Evolutionary conservation across 2,329 filamentous ascomycete species (phyloP).

Genomic region (Neurospora sp.): DNA sequence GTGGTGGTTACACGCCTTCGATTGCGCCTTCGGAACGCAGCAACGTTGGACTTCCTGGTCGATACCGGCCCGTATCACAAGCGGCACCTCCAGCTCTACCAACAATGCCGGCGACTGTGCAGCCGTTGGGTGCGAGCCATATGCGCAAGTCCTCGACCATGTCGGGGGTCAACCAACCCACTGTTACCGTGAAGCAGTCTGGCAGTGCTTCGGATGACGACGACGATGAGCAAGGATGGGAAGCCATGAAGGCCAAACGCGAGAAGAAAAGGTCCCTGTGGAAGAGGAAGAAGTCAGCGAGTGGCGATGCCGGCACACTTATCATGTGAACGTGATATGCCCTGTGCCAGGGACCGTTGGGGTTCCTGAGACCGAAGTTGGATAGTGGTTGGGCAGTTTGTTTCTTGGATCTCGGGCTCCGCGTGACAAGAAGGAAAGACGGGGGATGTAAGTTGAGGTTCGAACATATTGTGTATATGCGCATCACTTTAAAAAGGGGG

Average conservation of each 20-base stretch:
- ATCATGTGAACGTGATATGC: conserved; percentile 25
- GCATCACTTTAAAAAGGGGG: background rate
- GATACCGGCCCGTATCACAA: conserved; percentile 83
- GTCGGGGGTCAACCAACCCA: conserved; percentile 30
- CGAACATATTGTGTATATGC: background rate
- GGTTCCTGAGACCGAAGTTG: background rate
- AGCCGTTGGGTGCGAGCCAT: conserved; percentile 19
- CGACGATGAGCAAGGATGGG: conserved; percentile 59
- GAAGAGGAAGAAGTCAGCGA: conserved; percentile 49
- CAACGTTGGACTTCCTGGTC: conserved; percentile 79
- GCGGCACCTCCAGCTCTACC: conserved; percentile 26
- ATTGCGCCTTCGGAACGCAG: conserved; percentile 94
- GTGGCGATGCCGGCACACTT: conserved; percentile 37
- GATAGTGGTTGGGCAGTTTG: background rate
- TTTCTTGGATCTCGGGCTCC: background rate
- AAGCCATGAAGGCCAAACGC: conserved; percentile 58
- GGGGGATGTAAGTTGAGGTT: background rate
- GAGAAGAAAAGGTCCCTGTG: conserved; percentile 59
- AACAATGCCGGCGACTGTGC: background rate
- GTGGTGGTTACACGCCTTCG: conserved; percentile 69
- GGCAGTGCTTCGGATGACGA: conserved; percentile 49
- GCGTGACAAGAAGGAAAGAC: background rate
- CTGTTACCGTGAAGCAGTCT: conserved; percentile 29
- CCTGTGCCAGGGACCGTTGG: background rate
- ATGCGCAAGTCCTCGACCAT: conserved; percentile 32